phyloP scores from a whole-genome alignment of 345 rosid genomes.

The Moricandia moricandioides region DNA sequence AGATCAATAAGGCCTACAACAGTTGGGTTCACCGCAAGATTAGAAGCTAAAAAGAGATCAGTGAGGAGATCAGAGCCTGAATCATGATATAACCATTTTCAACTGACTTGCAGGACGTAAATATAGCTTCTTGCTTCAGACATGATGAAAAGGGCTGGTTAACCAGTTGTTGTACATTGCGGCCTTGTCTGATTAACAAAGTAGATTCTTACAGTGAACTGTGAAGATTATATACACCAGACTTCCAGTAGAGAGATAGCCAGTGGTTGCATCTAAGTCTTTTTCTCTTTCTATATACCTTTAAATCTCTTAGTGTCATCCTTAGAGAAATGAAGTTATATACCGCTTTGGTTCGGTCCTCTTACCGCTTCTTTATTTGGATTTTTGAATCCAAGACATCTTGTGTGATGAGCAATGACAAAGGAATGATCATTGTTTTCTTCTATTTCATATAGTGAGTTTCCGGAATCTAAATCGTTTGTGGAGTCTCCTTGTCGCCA shows the following conservation, averaged over 20 bases:
- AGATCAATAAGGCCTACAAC: conserved; percentile 67
- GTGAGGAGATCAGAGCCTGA: conserved; percentile 31
- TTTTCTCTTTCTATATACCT: conserved; percentile 17
- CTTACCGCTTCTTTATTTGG: background rate
- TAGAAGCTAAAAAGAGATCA: conserved; percentile 38
- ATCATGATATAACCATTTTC: conserved; percentile 18
- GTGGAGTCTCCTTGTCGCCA: conserved; percentile 55
- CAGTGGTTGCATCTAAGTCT: background rate
- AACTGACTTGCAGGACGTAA: conserved; percentile 27
- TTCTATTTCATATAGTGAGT: conserved; percentile 22
- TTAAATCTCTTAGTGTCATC: background rate
- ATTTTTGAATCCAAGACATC: background rate
- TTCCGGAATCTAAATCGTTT: conserved; percentile 15
- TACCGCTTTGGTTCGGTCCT: background rate
- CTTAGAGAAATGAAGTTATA: conserved; percentile 8
- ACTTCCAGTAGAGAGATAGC: conserved; percentile 17
- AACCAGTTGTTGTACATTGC: conserved; percentile 23
- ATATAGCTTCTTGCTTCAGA: conserved; percentile 15
- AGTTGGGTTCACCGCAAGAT: conserved; percentile 67
- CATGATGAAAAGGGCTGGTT: background rate
- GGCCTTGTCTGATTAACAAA: conserved; percentile 12
- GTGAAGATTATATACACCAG: conserved; percentile 22
- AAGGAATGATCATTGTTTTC: background rate
- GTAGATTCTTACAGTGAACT: background rate
- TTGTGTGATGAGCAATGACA: conserved; percentile 25